These are phyloP conservation scores for Populus hybrid DNA, from an alignment of 441 rosid genomes.

Conservation along the genomic window DNA sequence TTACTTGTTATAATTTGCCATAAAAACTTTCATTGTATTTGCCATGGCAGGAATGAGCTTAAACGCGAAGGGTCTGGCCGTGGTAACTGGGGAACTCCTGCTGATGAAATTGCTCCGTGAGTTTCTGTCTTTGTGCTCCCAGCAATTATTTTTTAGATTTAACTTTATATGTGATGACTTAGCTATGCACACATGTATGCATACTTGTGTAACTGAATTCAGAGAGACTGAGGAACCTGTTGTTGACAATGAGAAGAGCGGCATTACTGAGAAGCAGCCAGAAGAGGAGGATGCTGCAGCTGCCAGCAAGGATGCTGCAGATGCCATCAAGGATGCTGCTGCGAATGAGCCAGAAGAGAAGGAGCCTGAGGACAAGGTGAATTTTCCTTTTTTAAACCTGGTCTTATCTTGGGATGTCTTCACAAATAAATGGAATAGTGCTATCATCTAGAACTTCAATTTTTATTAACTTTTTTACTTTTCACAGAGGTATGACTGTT, in stretches of 20 bases:
- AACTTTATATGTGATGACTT: not conserved
- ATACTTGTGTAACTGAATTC: slow-evolving; percentile 13
- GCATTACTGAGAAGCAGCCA: slow-evolving; percentile 56
- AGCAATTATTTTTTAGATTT: not conserved
- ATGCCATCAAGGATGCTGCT: slow-evolving; percentile 58
- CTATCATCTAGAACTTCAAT: not conserved
- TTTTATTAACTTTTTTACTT: not conserved
- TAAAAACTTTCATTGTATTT: not conserved
- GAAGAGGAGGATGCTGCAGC: slow-evolving; percentile 62
- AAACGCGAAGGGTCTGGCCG: slow-evolving; percentile 94
- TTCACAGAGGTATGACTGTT: not conserved
- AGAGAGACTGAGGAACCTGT: slow-evolving; percentile 72
- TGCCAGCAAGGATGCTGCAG: slow-evolving; percentile 59
- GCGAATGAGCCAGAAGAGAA: slow-evolving; percentile 49
- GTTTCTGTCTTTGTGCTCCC: slow-evolving; percentile 21
- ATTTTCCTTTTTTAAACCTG: not conserved
- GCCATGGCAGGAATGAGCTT: slow-evolving; percentile 47
- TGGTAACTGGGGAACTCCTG: slow-evolving; percentile 82
- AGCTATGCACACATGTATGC: not conserved
- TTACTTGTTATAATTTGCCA: not conserved
- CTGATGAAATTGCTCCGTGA: slow-evolving; percentile 74
- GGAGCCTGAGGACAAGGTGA: slow-evolving; percentile 79
- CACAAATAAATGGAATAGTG: not conserved
- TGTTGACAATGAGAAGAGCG: slow-evolving; percentile 49
- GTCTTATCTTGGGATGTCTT: not conserved